phyloP scores from a whole-genome alignment of 2,329 filamentous ascomycete genomes.

The Acrodontium crateriforme region DNA sequence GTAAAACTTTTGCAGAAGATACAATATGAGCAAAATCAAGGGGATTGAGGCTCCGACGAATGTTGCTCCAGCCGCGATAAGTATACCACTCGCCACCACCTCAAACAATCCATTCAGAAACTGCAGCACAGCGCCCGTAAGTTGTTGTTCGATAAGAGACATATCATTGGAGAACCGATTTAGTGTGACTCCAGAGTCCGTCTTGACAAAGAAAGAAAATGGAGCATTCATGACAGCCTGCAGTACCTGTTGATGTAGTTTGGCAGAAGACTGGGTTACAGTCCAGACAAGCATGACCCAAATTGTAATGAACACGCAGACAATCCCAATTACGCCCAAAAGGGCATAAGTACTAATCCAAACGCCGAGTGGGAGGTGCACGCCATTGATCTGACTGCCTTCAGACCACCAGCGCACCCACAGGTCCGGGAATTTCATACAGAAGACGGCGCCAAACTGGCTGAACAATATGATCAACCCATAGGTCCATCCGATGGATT shows the following conservation, averaged over 20 bases:
- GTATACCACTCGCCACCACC: slow-evolving; percentile 21
- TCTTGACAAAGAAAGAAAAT: slow-evolving; percentile 30
- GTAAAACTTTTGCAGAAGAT: slow-evolving; percentile 32
- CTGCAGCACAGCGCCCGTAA: slow-evolving; percentile 21
- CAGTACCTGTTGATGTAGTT: slow-evolving; percentile 9
- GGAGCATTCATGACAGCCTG: slow-evolving; percentile 13
- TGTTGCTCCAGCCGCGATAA: slow-evolving; percentile 26
- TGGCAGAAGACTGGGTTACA: slow-evolving; percentile 8
- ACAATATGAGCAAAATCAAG: slow-evolving; percentile 24
- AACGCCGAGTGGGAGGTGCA: slow-evolving; percentile 3
- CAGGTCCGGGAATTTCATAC: slow-evolving; percentile 26
- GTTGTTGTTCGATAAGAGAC: slow-evolving; percentile 31
- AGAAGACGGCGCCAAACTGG: slow-evolving; percentile 22
- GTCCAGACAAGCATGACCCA: slow-evolving; percentile 9
- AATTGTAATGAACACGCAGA: slow-evolving; percentile 5
- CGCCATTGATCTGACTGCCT: slow-evolving; percentile 6
- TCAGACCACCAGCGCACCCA: slow-evolving; percentile 39
- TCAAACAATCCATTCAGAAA: slow-evolving; percentile 7
- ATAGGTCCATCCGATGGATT: slow-evolving; percentile 13
- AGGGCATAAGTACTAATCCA: slow-evolving; percentile 8
- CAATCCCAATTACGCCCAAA: slow-evolving; percentile 6
- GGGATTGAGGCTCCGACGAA: slow-evolving; percentile 29
- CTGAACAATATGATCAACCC: slow-evolving; percentile 17
- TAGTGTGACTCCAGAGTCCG: slow-evolving; percentile 31
- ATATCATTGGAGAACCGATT: slow-evolving; percentile 38